Base-by-base conservation (phyloP, 768 basidiomycete genomes). In the Auricularia auricula-judae region DNA sequence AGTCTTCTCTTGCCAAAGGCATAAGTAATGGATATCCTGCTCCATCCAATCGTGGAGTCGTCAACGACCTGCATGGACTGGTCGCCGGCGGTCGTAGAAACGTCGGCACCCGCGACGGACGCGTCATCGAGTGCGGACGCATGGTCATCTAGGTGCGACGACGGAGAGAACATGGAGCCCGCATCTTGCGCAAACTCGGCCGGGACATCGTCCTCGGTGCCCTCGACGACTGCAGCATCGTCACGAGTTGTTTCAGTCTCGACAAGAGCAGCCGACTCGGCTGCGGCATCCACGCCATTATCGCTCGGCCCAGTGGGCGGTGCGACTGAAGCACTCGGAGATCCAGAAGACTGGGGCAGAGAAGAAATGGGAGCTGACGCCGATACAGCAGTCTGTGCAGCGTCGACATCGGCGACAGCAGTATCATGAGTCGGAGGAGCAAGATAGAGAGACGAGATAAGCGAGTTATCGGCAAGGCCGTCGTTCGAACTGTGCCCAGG, bases 11-110 rank as follows among this genome's bases (percentile, higher is more conserved):
- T 87, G 61, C 93, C 93, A 54, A 87, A 87, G 64, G 93, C 93
- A 75, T 97, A 99, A 0, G 96, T 89, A 73, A 98, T 93, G 7
- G 95, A 97, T n/a, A 99, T 76, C 63, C 36, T 63, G 61, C 36
- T 58, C 56, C 56, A 59, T 4, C 56, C 56, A 10, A 59, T 29
- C 14, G 29, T 33, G 7, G 56, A 59, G 16, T 59, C 56, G 23
- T 59, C 56, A 4, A 14, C 23, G 14, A 59, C 29, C 56, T 29
- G 29, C 11, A 59, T 35, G 14, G 56, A 42, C 39, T 42, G 39
- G 39, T 42, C 39, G 7, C 39, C 39, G 39, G 12, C 39, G 39
- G 7, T 42, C 39, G 39, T 42, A 42, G 39, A 42, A 14, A 14
- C 39, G 39, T 42, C 39, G 12, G 39, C 39, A 14, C 39, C 39